A percentile compares a stretch with the other conserved stretches of the same genome.
These are phyloP conservation scores for Saxophila tyrrhenica DNA, from an alignment of 495 filamentous ascomycete species.

Conservation along the genomic window DNA sequence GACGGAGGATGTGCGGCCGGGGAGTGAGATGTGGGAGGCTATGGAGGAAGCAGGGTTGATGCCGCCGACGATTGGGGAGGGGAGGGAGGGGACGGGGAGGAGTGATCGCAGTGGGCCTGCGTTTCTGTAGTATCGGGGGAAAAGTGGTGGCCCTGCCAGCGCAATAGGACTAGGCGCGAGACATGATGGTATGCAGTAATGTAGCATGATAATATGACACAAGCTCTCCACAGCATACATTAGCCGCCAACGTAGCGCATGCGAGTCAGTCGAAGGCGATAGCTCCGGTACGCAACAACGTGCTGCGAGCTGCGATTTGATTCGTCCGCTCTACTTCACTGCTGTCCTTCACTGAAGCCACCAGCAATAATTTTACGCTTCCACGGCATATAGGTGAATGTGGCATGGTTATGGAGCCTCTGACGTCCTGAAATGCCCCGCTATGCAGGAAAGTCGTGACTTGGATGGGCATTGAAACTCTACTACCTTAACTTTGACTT, in stretches of 20 bases:
- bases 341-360: too few species aligned
- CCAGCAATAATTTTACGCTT: too few species aligned
- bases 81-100: slow-evolving; percentile 1
- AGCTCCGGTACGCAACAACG: neutral
- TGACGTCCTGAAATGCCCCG: neutral
- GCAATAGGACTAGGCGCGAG: too few species aligned
- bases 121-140: slow-evolving; percentile 9
- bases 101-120: slow-evolving; percentile 10
- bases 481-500: neutral
- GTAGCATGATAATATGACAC: too few species aligned
- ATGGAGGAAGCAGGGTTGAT: slow-evolving; percentile 11
- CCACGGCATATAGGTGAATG: too few species aligned
- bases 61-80: neutral
- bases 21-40: slow-evolving; percentile 10
- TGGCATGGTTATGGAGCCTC: too few species aligned
- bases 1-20: slow-evolving; percentile 9
- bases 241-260: neutral
- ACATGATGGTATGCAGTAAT: too few species aligned
- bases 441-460: neutral
- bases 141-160: neutral
- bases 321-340: neutral
- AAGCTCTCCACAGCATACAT: neutral
- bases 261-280: too few species aligned
- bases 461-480: too few species aligned
- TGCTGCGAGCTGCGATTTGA: neutral